A percentile compares a stretch with the other conserved stretches of the same genome.
These are phyloP conservation scores for Phialemonium atrogriseum DNA, from an alignment of 2,329 filamentous ascomycete genomes.

Conservation along the genomic window DNA sequence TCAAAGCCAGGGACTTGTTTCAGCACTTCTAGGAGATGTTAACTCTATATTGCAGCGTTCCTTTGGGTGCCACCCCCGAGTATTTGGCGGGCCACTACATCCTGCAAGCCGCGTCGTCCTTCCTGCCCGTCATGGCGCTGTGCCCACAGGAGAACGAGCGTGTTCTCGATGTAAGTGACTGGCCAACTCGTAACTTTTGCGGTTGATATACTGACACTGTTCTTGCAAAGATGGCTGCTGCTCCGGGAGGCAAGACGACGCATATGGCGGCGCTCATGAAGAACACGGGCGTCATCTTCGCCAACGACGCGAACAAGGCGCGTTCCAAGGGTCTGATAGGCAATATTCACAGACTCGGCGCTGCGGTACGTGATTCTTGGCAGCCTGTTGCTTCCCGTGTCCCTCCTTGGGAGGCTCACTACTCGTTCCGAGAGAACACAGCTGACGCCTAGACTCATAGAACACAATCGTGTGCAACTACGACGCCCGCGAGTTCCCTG, in stretches of 20 bases:
- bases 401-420: too few relatives aligned
- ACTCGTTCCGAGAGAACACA: too few relatives aligned
- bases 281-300: conserved; percentile 91
- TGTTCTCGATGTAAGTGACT: conserved; percentile 54
- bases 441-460: too few relatives aligned
- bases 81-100: conserved; percentile 98
- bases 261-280: conserved; percentile 96
- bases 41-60: conserved; percentile 30
- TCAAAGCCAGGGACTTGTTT: too few relatives aligned
- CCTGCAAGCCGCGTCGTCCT: conserved; percentile 90
- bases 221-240: conserved; percentile 67
- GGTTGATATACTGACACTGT: neutral
- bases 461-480: conserved; percentile 96
- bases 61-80: conserved; percentile 90
- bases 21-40: neutral
- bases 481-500: conserved; percentile 88
- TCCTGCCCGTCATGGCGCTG: conserved; percentile 95
- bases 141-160: conserved; percentile 90
- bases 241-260: conserved; percentile 92
- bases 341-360: conserved; percentile 91
- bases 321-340: conserved; percentile 96
- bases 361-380: conserved; percentile 35
- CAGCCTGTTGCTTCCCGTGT: too few relatives aligned
- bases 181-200: too few relatives aligned
- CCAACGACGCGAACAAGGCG: conserved; percentile 91